Conservation (phyloP, 2,329 filamentous ascomycete genomes). For the Venturia asperata region DNA sequence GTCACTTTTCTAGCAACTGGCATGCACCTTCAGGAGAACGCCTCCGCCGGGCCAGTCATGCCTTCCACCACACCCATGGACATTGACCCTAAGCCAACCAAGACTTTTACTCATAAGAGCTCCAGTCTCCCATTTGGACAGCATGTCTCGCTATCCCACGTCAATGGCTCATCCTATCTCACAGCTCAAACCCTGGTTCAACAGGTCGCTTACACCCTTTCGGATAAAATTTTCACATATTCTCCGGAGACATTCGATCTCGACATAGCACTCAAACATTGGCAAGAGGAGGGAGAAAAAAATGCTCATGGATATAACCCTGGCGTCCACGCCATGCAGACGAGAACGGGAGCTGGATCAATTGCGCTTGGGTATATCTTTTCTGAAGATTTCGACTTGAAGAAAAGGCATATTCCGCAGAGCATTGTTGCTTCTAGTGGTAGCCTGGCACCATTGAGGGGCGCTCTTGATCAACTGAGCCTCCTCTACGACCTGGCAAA, state of each 20-base stretch:
- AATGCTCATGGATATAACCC: constrained; percentile 81
- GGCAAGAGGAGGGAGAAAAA: constrained; percentile 60
- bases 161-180: constrained; percentile 64
- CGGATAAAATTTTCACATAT: constrained; percentile 96
- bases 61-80: constrained; percentile 16
- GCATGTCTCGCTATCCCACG: constrained; percentile 19
- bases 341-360: constrained; percentile 77
- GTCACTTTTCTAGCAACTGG: background rate
- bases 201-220: constrained; percentile 90
- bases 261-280: constrained; percentile 72
- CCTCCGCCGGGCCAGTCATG: constrained; percentile 12
- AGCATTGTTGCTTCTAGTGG: constrained; percentile 80
- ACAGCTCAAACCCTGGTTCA: constrained; percentile 91
- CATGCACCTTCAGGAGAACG: constrained; percentile 12
- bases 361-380: constrained; percentile 96
- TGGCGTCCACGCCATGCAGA: constrained; percentile 72
- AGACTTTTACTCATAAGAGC: constrained; percentile 38
- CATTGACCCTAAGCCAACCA: constrained; percentile 22
- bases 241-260: constrained; percentile 90
- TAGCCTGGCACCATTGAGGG: constrained; percentile 70
- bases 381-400: constrained; percentile 89
- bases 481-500: constrained; percentile 87
- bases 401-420: constrained; percentile 87
- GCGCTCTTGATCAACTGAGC: constrained; percentile 84
- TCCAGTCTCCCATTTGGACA: constrained; percentile 48